phyloP scores from a whole-genome alignment of 1,139 yeast species.

The Trichomonascaceae sp. region DNA sequence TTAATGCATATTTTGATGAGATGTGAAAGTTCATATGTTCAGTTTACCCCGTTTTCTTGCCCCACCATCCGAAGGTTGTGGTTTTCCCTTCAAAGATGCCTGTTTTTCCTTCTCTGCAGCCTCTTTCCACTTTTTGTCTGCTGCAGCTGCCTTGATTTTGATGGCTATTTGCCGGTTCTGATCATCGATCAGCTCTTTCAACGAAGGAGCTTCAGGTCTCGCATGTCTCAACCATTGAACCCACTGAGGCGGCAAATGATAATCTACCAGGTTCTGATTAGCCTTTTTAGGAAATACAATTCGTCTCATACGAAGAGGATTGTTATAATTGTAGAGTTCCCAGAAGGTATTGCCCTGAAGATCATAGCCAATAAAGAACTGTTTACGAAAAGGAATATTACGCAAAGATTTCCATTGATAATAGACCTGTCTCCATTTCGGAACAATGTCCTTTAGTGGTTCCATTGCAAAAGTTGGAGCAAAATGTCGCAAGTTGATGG shows the following conservation, averaged over 20 bases:
- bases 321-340: constrained; percentile 54
- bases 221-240: constrained; percentile 72
- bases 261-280: constrained; percentile 34
- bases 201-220: constrained; percentile 51
- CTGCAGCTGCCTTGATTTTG: constrained; percentile 51
- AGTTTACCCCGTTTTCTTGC: constrained; percentile 1
- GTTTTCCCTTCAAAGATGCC: neutral
- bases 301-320: constrained; percentile 34
- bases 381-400: constrained; percentile 58
- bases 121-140: constrained; percentile 53
- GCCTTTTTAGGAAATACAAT: constrained; percentile 36
- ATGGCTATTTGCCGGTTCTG: constrained; percentile 50
- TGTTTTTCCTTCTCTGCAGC: constrained; percentile 29
- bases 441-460: constrained; percentile 34
- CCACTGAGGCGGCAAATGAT: constrained; percentile 62
- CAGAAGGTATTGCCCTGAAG: constrained; percentile 77
- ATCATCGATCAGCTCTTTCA: constrained; percentile 57
- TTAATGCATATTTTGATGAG: neutral
- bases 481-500: neutral
- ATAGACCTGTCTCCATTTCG: constrained; percentile 37
- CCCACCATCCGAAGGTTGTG: neutral
- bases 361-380: constrained; percentile 54
- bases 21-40: neutral
- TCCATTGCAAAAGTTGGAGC: constrained; percentile 30
- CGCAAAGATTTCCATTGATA: constrained; percentile 58